Evolutionary conservation across 1,139 yeast genomes (phyloP).

Genomic region (Debaryomycetaceae sp.): DNA sequence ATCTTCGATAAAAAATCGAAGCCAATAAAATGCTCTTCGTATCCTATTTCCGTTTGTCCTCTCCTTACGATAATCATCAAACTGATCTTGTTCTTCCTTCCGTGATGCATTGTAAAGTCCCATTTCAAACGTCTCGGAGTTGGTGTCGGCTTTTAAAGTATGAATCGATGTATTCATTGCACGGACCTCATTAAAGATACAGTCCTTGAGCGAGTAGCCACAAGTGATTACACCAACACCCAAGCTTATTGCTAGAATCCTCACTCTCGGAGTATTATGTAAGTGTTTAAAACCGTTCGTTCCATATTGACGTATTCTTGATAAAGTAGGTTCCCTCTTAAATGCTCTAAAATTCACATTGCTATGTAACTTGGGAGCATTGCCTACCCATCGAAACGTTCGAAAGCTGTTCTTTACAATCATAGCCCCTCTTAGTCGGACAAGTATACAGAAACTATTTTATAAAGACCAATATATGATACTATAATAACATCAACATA

Average conservation of each 20-base stretch:
- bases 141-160: slow-evolving; percentile 38
- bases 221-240: background rate
- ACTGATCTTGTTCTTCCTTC: slow-evolving; percentile 38
- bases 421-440: too few relatives aligned
- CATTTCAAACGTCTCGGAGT: slow-evolving; percentile 64
- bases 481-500: background rate
- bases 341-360: background rate
- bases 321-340: background rate
- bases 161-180: slow-evolving; percentile 35
- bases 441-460: too few relatives aligned
- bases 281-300: background rate
- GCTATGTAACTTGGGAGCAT: background rate
- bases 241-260: background rate
- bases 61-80: slow-evolving; percentile 18
- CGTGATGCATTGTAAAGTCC: slow-evolving; percentile 65
- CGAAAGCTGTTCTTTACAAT: background rate
- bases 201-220: background rate
- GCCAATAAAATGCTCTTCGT: slow-evolving; percentile 27
- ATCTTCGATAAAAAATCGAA: slow-evolving; percentile 47
- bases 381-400: background rate
- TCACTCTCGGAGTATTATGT: background rate
- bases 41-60: slow-evolving; percentile 24
- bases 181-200: slow-evolving; percentile 29
- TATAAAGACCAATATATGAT: too few relatives aligned
- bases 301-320: background rate